Evolutionary conservation across 331 rosid genomes (phyloP).

Genomic region (Quercus lobata): DNA sequence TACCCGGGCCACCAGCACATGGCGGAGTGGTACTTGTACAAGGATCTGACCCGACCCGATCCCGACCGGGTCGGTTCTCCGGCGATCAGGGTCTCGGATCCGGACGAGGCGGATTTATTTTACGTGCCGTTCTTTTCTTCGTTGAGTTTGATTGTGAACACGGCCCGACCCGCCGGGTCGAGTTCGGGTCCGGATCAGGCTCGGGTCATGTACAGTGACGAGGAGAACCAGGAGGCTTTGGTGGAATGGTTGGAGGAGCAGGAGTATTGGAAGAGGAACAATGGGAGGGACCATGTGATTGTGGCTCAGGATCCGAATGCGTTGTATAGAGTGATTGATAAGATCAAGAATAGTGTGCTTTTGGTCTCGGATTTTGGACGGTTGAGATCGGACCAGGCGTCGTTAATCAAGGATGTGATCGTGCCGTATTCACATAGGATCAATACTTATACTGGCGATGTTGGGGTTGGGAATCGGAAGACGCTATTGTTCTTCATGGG

Average conservation of each 20-base stretch:
- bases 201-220: conserved; percentile 58
- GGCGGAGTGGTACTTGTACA: conserved; percentile 87
- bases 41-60: conserved; percentile 50
- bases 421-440: conserved; percentile 87
- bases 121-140: conserved; percentile 89
- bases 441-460: conserved; percentile 43
- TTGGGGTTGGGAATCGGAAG: conserved; percentile 46
- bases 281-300: conserved; percentile 86
- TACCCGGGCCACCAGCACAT: conserved; percentile 98
- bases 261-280: conserved; percentile 71
- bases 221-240: conserved; percentile 77
- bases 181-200: conserved; percentile 29
- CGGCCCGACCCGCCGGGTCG: conserved; percentile 40
- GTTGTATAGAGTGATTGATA: conserved; percentile 56
- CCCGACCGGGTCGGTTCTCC: conserved; percentile 55
- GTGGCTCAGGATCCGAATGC: conserved; percentile 95
- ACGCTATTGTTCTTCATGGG: conserved; percentile 94
- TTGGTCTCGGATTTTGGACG: conserved; percentile 88
- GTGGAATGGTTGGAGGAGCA: conserved; percentile 79
- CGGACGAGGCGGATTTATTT: conserved; percentile 83
- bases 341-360: conserved; percentile 52
- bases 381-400: conserved; percentile 73
- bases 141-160: conserved; percentile 71
- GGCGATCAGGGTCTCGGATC: conserved; percentile 53
- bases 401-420: conserved; percentile 79